Base-by-base conservation (phyloP, 371 early-diverging fungal genomes). In the Syncephalastrum monosporum region DNA sequence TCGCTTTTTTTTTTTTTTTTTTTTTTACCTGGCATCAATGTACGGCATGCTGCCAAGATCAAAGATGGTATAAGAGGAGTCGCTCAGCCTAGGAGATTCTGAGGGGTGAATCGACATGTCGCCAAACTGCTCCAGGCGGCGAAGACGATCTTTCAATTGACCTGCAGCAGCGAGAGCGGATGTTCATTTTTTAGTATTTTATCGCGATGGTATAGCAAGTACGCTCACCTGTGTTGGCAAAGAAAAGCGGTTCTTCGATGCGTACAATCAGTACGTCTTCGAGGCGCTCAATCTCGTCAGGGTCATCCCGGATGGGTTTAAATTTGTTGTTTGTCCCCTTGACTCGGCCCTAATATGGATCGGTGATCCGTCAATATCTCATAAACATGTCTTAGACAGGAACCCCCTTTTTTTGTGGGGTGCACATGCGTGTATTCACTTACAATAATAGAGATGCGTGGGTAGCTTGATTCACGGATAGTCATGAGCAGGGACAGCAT, bases 71-170 rank as follows among this genome's bases (percentile, higher is more conserved):
- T 87, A 84, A 2, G 77, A 69, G 7, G 82, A 79, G 2, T 85
- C 87, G 41, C 76, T 74, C 50, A 88, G 77, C 33, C 82, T 88
- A 55, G 86, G 87, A 42, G 72, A 86, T 73, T 81, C 94, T 5
- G 82, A 66, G 13, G 96, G 96, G 70, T 95, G 95, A 12, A 85
- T 89, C 7, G 84, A 74, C 79, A 92, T 82, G 57, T 91, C 92
- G 27, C 98, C 97, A 76, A 90, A 92, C 61, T 88, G 81, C 64
- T 97, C 98, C 44, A 95, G 71, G 25, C 98, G 88, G 46, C 91
- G 85, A 47, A 98, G 77, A 25, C 96, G 83, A 50, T 96, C 96
- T 67, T 91, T 91, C 53, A 98, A 74, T 77, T 96, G 94, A 1
- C 95, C 79, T 75, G 47, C 21, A 21, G 21, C 21, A 21, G 21